Conservation (phyloP, 192 early-diverging fungal genomes). For the Umbelopsis ramanniana region DNA sequence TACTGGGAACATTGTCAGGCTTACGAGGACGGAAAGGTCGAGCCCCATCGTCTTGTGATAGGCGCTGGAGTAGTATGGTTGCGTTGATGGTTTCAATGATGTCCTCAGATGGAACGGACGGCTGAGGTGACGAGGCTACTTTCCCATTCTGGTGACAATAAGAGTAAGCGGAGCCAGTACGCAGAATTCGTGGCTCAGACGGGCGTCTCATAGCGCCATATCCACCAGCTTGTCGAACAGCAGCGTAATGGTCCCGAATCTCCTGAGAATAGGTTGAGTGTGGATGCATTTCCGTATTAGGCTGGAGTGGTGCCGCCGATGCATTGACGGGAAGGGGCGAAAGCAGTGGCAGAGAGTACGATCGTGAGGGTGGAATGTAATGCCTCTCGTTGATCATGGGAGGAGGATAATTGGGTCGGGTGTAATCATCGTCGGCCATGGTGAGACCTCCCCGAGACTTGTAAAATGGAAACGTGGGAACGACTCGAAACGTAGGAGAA, state of each 20-base stretch:
- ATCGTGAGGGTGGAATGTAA: conserved; percentile 14
- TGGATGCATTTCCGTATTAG: conserved; percentile 21
- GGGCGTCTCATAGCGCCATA: conserved; percentile 15
- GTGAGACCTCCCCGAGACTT: conserved; percentile 18
- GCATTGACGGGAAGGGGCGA: conserved; percentile 6
- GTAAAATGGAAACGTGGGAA: conserved; percentile 31
- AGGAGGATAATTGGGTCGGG: background rate
- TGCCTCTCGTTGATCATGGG: conserved; percentile 2
- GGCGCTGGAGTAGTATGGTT: conserved; percentile 44
- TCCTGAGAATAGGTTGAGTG: conserved; percentile 19
- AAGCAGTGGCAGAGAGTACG: background rate
- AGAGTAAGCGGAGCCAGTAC: conserved; percentile 20
- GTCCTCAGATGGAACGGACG: conserved; percentile 22
- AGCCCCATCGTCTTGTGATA: conserved; percentile 54
- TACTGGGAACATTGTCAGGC: conserved; percentile 29
- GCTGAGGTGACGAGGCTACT: conserved; percentile 13
- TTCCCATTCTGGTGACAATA: conserved; percentile 15
- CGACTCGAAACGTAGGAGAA: conserved; percentile 32
- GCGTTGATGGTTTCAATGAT: conserved; percentile 39
- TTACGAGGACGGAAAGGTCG: conserved; percentile 40
- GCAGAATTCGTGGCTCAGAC: conserved; percentile 19
- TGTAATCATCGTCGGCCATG: conserved; percentile 16
- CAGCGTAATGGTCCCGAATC: background rate
- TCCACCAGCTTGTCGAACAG: background rate
- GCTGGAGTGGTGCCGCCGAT: background rate